Evolutionary conservation across 768 basidiomycete species (phyloP).

Genomic region (Rhizopogon vulgaris): DNA sequence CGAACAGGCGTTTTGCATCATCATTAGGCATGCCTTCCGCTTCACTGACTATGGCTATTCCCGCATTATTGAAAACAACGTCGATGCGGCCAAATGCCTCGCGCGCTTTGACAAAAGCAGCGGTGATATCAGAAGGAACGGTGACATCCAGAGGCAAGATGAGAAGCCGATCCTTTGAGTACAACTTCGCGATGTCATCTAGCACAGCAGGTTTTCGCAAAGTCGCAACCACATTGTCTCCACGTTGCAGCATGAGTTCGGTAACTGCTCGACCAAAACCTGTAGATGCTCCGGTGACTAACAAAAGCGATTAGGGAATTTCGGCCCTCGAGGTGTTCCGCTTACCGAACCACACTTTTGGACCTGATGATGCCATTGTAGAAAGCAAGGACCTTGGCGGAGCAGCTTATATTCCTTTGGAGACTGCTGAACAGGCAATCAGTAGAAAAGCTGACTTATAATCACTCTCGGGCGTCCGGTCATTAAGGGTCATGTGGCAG

Average conservation of each 20-base stretch:
- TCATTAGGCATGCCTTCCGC: slow-evolving; percentile 32
- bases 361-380: not conserved
- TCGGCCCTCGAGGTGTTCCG: not conserved
- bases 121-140: slow-evolving; percentile 21
- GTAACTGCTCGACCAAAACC: slow-evolving; percentile 34
- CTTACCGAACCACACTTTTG: slow-evolving; percentile 22
- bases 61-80: slow-evolving; percentile 42
- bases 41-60: slow-evolving; percentile 25
- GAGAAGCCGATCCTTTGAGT: slow-evolving; percentile 27
- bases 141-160: slow-evolving; percentile 36
- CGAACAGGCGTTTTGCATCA: slow-evolving; percentile 31
- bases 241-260: slow-evolving; percentile 28
- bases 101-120: slow-evolving; percentile 29
- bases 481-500: not conserved
- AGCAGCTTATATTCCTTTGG: not conserved
- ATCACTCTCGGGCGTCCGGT: too few relatives aligned
- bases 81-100: slow-evolving; percentile 37
- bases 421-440: too few relatives aligned
- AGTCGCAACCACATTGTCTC: slow-evolving; percentile 38
- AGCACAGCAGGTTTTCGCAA: slow-evolving; percentile 32
- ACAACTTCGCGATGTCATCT: slow-evolving; percentile 19
- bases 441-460: too few relatives aligned
- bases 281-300: slow-evolving; percentile 36
- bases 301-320: not conserved
- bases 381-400: not conserved